Percentiles rank a stretch among this genome's conserved stretches.
phyloP scores from a whole-genome alignment of 257 asterid genomes.

The Schizonepeta tenuifolia region DNA sequence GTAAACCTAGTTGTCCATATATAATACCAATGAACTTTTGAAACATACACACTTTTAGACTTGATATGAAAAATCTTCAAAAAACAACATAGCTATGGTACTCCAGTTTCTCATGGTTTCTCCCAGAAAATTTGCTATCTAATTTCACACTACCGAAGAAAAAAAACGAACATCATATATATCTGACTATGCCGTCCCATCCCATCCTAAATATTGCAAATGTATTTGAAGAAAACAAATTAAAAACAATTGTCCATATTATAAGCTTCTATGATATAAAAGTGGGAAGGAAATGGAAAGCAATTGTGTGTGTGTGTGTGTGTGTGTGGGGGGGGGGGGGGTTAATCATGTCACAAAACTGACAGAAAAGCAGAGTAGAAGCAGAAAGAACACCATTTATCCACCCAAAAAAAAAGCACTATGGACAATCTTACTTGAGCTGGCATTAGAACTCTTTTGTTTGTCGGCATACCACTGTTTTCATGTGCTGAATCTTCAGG shows the following conservation, averaged over 20 bases:
- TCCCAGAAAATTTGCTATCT: neutral
- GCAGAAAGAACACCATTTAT: conserved; percentile 21
- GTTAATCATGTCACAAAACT: neutral
- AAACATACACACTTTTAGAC: neutral
- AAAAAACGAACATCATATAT: neutral
- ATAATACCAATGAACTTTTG: neutral
- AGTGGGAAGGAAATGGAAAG: conserved; percentile 8
- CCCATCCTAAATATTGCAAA: neutral
- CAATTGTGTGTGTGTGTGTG: no score
- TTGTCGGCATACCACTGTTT: conserved; percentile 36
- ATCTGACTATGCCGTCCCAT: neutral
- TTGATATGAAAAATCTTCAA: conserved; percentile 15
- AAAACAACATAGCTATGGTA: neutral
- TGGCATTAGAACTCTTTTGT: conserved; percentile 65
- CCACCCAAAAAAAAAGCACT: conserved; percentile 28
- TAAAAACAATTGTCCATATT: conserved; percentile 15
- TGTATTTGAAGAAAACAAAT: conserved; percentile 18
- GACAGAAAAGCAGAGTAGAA: conserved; percentile 9
- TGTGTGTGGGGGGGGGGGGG: neutral
- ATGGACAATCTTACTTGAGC: conserved; percentile 64
- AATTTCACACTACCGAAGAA: neutral
- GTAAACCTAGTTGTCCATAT: conserved; percentile 5
- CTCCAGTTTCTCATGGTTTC: conserved; percentile 17
- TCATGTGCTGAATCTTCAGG: conserved; percentile 63
- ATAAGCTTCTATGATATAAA: conserved; percentile 3